Conservation (phyloP, 208 protist genomes). For the Leishmania lainsoni region DNA sequence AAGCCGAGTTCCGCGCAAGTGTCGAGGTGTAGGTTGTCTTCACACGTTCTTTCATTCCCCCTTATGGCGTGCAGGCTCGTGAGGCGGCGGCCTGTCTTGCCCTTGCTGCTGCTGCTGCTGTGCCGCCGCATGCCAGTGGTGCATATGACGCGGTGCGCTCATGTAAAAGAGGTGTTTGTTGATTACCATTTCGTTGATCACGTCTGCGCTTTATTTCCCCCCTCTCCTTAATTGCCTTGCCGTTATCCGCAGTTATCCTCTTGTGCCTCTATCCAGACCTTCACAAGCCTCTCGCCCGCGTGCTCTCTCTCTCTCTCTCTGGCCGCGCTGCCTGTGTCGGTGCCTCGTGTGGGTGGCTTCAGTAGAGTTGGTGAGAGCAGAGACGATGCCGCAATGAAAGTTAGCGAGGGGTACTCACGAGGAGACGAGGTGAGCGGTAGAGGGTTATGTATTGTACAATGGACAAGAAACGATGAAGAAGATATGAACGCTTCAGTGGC, state of each 20-base stretch:
- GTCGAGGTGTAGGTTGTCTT: slow-evolving; percentile 33
- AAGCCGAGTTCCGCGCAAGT: slow-evolving; percentile 69
- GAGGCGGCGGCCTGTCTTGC: background rate
- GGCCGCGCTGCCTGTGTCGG: background rate
- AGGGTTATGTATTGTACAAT: background rate
- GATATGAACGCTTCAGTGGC: background rate
- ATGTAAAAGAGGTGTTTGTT: slow-evolving; percentile 2
- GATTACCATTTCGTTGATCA: background rate
- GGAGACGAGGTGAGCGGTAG: background rate
- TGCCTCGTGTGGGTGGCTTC: background rate
- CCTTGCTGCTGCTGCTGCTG: background rate
- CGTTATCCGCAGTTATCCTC: background rate
- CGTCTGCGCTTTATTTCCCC: background rate
- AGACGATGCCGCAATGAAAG: background rate
- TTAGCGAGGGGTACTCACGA: background rate
- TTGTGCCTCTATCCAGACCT: background rate
- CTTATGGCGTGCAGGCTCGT: background rate
- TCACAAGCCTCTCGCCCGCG: background rate
- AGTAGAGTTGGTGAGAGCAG: background rate
- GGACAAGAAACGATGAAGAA: background rate
- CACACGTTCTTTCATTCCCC: background rate
- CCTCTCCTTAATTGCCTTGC: background rate
- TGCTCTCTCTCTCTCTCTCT: background rate
- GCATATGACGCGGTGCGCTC: background rate
- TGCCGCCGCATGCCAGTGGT: background rate